Base-by-base conservation (phyloP, 1,284 basidiomycete species). In the Puccinia coronata region DNA sequence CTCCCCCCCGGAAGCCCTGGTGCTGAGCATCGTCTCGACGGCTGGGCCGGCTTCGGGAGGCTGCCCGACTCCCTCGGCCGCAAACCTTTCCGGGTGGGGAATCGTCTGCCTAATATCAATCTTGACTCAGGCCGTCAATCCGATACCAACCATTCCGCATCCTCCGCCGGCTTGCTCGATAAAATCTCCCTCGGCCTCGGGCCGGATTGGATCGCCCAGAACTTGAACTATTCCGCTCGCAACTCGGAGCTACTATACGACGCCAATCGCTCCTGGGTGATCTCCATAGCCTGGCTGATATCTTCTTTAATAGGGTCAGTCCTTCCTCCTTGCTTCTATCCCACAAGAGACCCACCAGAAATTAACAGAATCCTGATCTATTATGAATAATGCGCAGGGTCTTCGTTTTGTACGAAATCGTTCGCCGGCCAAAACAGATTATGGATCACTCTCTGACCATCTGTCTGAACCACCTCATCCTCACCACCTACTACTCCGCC, bases 361-460 rank as follows among this genome's bases (percentile, higher is more conserved):
- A 43, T n/a, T 25, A 1, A 65, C n/a, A n/a, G n/a, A n/a, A n/a
- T n/a, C n/a, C n/a, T n/a, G n/a, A n/a, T n/a, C n/a, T n/a, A n/a
- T n/a, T n/a, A n/a, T n/a, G n/a, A n/a, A n/a, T n/a, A n/a, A n/a
- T n/a, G n/a, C n/a, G n/a, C n/a, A 98, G 95, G 87, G 92, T 96
- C 82, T 91, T 92, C 83, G 94, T 92, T 83, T 88, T 99, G 2
- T 98, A 94, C 86, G 89, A 90, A 83, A 89, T 99, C 83, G 89
- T 99, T 86, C 91, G 95, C 57, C 89, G 94, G 51, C 96, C 97
- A 61, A 93, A 95, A 6, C 90, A 97, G 84, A 92, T 99, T 84
- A 91, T 99, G 83, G 96, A 99, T 87, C 98, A 98, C 87, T 89
- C 92, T 11, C 86, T 96, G 80, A 98, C 97, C 0, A 90, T 98